phyloP scores from a whole-genome alignment of 371 early-diverging fungal genomes.

The Mucor saturninus region DNA sequence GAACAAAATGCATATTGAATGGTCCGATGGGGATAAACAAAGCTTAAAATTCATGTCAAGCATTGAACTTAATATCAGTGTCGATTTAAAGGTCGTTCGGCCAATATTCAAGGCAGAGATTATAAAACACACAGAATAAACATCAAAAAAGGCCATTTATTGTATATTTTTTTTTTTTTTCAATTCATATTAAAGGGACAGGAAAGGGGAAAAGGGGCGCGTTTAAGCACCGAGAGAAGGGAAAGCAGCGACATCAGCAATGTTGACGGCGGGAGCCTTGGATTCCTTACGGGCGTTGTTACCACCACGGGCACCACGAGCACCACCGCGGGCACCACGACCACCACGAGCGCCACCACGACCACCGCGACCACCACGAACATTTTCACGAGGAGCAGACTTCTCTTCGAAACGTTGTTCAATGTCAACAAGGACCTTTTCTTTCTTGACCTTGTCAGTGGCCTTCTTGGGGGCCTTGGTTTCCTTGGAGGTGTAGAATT shows the following conservation, averaged over 20 bases:
- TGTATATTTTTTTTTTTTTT: background rate
- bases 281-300: constrained; percentile 26
- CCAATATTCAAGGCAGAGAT: constrained; percentile 47
- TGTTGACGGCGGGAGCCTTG: constrained; percentile 64
- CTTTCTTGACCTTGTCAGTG: constrained; percentile 49
- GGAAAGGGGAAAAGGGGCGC: background rate
- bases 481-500: constrained; percentile 71
- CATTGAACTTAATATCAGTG: constrained; percentile 16
- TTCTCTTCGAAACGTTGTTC: constrained; percentile 58
- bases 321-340: background rate
- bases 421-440: constrained; percentile 63
- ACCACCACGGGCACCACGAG: background rate
- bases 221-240: constrained; percentile 70
- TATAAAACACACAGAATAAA: background rate
- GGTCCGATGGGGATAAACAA: constrained; percentile 3
- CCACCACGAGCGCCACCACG: constrained; percentile 19
- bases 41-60: constrained; percentile 11
- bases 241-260: constrained; percentile 76
- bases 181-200: background rate
- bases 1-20: constrained; percentile 17
- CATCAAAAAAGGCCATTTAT: constrained; percentile 2
- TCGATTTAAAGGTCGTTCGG: constrained; percentile 34
- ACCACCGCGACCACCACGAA: constrained; percentile 38
- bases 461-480: constrained; percentile 40
- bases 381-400: constrained; percentile 39